phyloP scores from a whole-genome alignment of 2,329 filamentous ascomycete genomes.

The Pyrenochaeta sp. region DNA sequence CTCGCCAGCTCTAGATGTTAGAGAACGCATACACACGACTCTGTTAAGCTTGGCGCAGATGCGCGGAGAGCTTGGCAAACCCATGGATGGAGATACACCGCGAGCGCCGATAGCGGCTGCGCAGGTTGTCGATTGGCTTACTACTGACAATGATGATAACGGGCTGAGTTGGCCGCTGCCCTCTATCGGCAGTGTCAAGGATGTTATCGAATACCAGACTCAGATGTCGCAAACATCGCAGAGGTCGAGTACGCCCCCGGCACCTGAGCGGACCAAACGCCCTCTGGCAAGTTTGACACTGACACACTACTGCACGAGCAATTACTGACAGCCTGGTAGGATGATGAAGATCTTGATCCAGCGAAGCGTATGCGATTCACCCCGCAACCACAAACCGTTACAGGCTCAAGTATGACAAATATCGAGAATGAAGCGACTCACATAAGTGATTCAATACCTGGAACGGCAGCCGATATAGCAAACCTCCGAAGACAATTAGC shows the following conservation, averaged over 20 bases:
- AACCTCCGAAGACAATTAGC: slow-evolving; percentile 17
- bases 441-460: slow-evolving; percentile 54
- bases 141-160: slow-evolving; percentile 5
- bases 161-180: slow-evolving; percentile 37
- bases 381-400: slow-evolving; percentile 29
- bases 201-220: slow-evolving; percentile 38
- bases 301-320: background rate
- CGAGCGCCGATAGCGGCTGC: slow-evolving; percentile 34
- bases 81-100: slow-evolving; percentile 40
- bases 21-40: slow-evolving; percentile 45
- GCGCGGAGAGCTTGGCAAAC: slow-evolving; percentile 38
- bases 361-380: slow-evolving; percentile 48
- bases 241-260: slow-evolving; percentile 17
- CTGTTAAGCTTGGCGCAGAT: slow-evolving; percentile 48
- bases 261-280: slow-evolving; percentile 35
- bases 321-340: slow-evolving; percentile 16
- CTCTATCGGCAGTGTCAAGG: slow-evolving; percentile 42
- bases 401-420: slow-evolving; percentile 5
- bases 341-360: slow-evolving; percentile 33
- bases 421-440: slow-evolving; percentile 46
- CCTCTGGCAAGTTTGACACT: slow-evolving; percentile 27
- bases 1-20: slow-evolving; percentile 17
- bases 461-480: slow-evolving; percentile 25
- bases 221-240: slow-evolving; percentile 28
- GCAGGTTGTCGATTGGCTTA: slow-evolving; percentile 36